Base-by-base conservation (phyloP, 176 grass and related monocot species). In the Oryza longistaminata region DNA sequence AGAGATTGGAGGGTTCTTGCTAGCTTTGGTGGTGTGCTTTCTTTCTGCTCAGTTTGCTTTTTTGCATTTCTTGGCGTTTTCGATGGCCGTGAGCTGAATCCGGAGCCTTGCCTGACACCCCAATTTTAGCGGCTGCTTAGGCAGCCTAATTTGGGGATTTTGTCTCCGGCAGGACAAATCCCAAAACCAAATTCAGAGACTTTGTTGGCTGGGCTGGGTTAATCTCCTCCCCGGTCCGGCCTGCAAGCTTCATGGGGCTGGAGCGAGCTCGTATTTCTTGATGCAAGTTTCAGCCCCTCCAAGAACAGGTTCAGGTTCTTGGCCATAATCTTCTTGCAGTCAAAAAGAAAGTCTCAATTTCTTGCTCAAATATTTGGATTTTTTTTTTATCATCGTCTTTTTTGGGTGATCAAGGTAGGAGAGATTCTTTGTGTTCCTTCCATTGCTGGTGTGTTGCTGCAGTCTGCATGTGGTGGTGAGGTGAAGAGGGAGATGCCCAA, bases 1-100 rank as follows among this genome's bases (percentile, higher is more conserved):
- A 24, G 31, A 53, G 37, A 62, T 49, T 48, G 55, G 58, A 52
- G 21, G 15, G 21, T 62, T 24, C 1, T 62, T 37, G 6, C 35
- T 37, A 62, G 27, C 43, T 90, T 91, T 91, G 85, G 81, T n/a
- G n/a, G n/a, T 49, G n/a, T 76, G 65, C 62, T 87, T 87, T 61
- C 61, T 74, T 79, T 53, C 33, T 62, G 70, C n/a, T 45, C 48
- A 46, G 13, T 72, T 34, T 62, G 46, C 53, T 9, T 71, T 31
- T 31, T 66, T 39, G 62, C 39, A 61, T 55, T 55, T 65, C 45
- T 45, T 53, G 64, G 35, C 39, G 31, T 61, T 64, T 70, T 75
- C 70, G 69, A 80, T 87, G 85, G 89, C 65, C 25, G 13, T 11
- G 76, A 91, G 89, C 76, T 66, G 35, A 87, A 66, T 74, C 73